A percentile compares a stretch with the other conserved stretches of the same genome.
Evolutionary conservation across 768 basidiomycete species (phyloP).

Genomic region (Agaricus subrufescens): DNA sequence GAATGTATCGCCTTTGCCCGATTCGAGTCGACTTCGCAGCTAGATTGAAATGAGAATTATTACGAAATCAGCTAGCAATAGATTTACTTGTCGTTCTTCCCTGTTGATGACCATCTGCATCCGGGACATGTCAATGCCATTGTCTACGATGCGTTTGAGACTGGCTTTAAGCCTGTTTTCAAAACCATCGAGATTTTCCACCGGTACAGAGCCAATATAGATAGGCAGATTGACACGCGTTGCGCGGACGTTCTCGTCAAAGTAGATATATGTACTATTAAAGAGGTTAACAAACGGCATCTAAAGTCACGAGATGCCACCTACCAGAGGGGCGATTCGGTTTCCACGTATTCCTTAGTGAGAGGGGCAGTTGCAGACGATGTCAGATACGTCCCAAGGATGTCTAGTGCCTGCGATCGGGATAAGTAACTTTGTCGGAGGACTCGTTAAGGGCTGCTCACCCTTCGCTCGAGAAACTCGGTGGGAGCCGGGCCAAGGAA

Average conservation of each 20-base stretch:
- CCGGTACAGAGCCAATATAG: conserved; percentile 80
- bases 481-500: conserved; percentile 77
- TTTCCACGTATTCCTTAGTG: conserved; percentile 91
- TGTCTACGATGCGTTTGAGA: conserved; percentile 60
- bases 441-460: conserved; percentile 15
- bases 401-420: conserved; percentile 63
- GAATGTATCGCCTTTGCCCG: conserved; percentile 77
- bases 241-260: conserved; percentile 72
- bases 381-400: conserved; percentile 85
- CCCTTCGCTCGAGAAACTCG: conserved; percentile 70
- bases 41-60: conserved; percentile 22
- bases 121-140: conserved; percentile 86
- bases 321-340: conserved; percentile 83
- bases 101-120: conserved; percentile 84
- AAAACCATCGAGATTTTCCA: conserved; percentile 72
- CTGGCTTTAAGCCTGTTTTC: conserved; percentile 62
- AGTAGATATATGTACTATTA: conserved; percentile 77
- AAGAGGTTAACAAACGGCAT: not conserved
- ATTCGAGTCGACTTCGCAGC: conserved; percentile 83
- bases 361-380: conserved; percentile 77
- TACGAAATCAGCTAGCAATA: not conserved
- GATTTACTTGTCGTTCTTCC: conserved; percentile 77
- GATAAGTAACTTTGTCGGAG: not conserved
- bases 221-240: conserved; percentile 69
- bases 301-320: conserved; percentile 11